Percentiles rank a stretch among this genome's conserved stretches.
phyloP scores from a whole-genome alignment of 164 flowering plant genomes.

The Amborella trichopoda region DNA sequence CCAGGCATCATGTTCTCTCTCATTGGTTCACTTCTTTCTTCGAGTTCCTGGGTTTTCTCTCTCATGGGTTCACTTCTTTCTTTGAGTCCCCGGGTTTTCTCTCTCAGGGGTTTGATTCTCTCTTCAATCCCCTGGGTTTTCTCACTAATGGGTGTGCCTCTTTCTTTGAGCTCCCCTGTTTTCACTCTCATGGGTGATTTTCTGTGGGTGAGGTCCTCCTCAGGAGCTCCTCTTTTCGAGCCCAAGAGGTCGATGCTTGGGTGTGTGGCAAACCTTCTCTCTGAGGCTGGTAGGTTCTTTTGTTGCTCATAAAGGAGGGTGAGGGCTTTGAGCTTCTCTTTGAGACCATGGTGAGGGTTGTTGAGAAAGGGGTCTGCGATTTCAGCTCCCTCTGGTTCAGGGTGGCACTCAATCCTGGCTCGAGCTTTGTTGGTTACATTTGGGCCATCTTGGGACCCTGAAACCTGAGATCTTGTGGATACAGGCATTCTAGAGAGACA shows the following conservation, averaged over 20 bases:
- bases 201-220: neutral
- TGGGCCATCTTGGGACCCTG: slow-evolving; percentile 19
- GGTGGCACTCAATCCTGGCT: slow-evolving; percentile 3
- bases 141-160: neutral
- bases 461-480: slow-evolving; percentile 52
- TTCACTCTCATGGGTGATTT: too few species aligned
- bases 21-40: slow-evolving; percentile 12
- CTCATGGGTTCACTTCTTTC: slow-evolving; percentile 15
- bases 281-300: slow-evolving; percentile 18
- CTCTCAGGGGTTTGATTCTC: neutral
- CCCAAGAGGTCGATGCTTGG: slow-evolving; percentile 34
- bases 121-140: neutral
- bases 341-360: slow-evolving; percentile 81
- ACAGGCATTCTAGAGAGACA: slow-evolving; percentile 72
- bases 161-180: neutral
- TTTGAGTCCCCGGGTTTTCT: slow-evolving; percentile 5
- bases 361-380: slow-evolving; percentile 13
- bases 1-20: slow-evolving; percentile 28
- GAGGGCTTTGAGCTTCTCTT: slow-evolving; percentile 82
- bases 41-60: neutral
- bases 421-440: slow-evolving; percentile 5
- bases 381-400: slow-evolving; percentile 22
- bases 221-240: slow-evolving; percentile 13
- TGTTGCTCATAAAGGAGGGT: slow-evolving; percentile 79
- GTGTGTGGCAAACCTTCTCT: slow-evolving; percentile 25